These are phyloP conservation scores for Myxozyma melibiosi DNA, from an alignment of 805 yeast species.

Conservation along the genomic window DNA sequence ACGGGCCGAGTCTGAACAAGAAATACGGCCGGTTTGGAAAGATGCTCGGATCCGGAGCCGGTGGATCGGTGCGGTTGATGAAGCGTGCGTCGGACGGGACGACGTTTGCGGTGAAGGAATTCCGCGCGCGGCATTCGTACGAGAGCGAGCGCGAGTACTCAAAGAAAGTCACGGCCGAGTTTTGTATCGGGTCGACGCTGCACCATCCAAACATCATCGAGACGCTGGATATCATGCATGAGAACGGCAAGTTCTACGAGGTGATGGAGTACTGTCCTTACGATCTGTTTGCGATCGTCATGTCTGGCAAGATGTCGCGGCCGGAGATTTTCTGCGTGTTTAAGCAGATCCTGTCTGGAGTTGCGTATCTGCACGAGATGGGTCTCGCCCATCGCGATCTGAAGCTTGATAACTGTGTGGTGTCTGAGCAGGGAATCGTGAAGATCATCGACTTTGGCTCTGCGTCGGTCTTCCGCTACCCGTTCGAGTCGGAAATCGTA, in stretches of 20 bases:
- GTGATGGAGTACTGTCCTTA: constrained; percentile 92
- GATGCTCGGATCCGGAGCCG: constrained; percentile 88
- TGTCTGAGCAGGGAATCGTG: constrained; percentile 68
- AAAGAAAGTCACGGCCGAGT: constrained; percentile 79
- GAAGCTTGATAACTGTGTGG: constrained; percentile 92
- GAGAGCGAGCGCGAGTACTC: constrained; percentile 72
- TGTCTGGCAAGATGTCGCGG: constrained; percentile 77
- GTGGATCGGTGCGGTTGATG: constrained; percentile 86
- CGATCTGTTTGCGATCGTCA: constrained; percentile 90
- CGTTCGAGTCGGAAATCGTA: constrained; percentile 58
- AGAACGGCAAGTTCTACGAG: constrained; percentile 62
- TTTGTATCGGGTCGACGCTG: constrained; percentile 74
- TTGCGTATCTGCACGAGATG: constrained; percentile 69
- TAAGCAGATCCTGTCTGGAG: constrained; percentile 77
- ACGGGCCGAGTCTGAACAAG: constrained; percentile 49
- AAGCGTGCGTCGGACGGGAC: constrained; percentile 60
- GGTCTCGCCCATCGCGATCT: constrained; percentile 94
- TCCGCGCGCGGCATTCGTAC: constrained; percentile 62
- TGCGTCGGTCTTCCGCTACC: constrained; percentile 77
- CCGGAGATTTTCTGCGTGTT: constrained; percentile 79
- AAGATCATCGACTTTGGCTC: constrained; percentile 94
- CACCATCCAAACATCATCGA: constrained; percentile 79
- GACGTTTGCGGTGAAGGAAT: constrained; percentile 84
- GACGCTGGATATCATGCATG: constrained; percentile 77
- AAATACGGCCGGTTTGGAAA: constrained; percentile 77